Base-by-base conservation (phyloP, 306 rosid genomes). In the Coriaria nepalensis region DNA sequence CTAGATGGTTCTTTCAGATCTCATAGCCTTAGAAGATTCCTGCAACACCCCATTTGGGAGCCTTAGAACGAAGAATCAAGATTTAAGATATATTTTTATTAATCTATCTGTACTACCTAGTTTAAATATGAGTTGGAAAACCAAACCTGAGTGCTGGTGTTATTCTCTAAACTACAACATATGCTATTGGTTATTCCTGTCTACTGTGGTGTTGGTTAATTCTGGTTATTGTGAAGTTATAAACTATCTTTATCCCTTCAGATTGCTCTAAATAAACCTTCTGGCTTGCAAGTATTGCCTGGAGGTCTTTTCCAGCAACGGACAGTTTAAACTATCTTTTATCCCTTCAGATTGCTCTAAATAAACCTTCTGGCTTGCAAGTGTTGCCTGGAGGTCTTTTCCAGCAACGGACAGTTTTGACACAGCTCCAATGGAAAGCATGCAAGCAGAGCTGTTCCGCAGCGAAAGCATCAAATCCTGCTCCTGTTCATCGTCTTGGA, bases 281-380 rank as follows among this genome's bases (percentile, higher is more conserved):
- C 95, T 35, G 84, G 93, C 51, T 68, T 90, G 70, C 97, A 90
- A 90, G 97, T 90, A 53, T 67, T 84, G 56, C 93, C 97, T 5
- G 95, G 93, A 40, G 97, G 97, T 47, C 83, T 90, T 70, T 90
- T 81, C 62, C 97, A 90, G 78, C 95, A 90, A 75, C 81, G 93
- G 57, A 88, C 95, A 29, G 80, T 84, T 76, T 65, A 84, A 43
- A 70, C 80, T n/a, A n/a, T n/a, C n/a, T n/a, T 59, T 55, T n/a
- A n/a, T n/a, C n/a, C n/a, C 36, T 68, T 73, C 78, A 84, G 97
- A 71, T 84, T 68, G 87, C 87, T 60, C 67, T 88, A 46, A 76
- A 78, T 65, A 88, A 88, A 65, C 97, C 97, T 50, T 79, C 95
- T 35, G 84, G 93, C 50, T 69, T 88, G 70, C 97, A 88, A 88